Conservation (phyloP, 164 flowering plant genomes). For the Macadamia integrifolia region DNA sequence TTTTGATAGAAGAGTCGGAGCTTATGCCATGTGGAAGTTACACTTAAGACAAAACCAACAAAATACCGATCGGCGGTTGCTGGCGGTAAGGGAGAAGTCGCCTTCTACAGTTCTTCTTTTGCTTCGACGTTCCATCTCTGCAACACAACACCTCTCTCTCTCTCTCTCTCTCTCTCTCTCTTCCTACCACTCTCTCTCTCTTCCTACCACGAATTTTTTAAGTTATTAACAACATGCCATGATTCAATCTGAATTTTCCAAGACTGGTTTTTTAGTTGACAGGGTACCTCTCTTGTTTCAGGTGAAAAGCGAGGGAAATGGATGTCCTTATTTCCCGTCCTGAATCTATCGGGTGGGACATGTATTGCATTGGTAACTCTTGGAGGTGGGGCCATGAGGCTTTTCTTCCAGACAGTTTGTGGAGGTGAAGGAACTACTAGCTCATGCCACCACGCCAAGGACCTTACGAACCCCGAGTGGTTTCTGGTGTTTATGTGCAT, state of each 20-base stretch:
- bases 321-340: slow-evolving; percentile 44
- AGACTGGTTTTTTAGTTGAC: too few relatives aligned
- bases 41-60: slow-evolving; percentile 3
- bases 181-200: too few relatives aligned
- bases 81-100: slow-evolving; percentile 44
- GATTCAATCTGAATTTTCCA: too few relatives aligned
- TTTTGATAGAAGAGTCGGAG: neutral
- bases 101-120: slow-evolving; percentile 17
- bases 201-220: too few relatives aligned
- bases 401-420: slow-evolving; percentile 41
- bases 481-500: slow-evolving; percentile 51
- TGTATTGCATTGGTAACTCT: slow-evolving; percentile 50
- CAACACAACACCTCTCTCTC: neutral
- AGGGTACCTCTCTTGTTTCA: slow-evolving; percentile 8
- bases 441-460: slow-evolving; percentile 24
- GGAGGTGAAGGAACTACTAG: slow-evolving; percentile 13
- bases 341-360: slow-evolving; percentile 71
- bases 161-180: neutral
- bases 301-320: slow-evolving; percentile 47
- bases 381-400: slow-evolving; percentile 47
- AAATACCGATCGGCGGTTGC: slow-evolving; percentile 15
- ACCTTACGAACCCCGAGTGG: slow-evolving; percentile 55
- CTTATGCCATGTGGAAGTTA: slow-evolving; percentile 17
- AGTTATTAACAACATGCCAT: neutral
- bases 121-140: slow-evolving; percentile 47